phyloP scores from a whole-genome alignment of 352 stramenopile genomes.

The Pilasporangium apinafurcum region DNA sequence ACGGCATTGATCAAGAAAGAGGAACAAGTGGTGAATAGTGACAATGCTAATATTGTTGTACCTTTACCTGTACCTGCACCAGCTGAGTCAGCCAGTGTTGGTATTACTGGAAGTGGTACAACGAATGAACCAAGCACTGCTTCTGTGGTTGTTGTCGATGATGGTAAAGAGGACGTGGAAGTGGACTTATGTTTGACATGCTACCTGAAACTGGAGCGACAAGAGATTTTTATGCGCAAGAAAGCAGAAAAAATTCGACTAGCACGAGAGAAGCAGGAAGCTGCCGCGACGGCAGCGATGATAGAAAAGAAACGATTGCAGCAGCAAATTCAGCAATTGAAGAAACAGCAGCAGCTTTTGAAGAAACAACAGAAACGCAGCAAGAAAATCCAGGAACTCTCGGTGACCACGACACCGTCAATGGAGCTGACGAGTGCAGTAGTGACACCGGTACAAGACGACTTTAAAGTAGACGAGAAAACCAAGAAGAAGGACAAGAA shows the following conservation, averaged over 20 bases:
- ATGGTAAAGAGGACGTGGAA: slow-evolving; percentile 8
- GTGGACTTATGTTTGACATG: slow-evolving; percentile 64
- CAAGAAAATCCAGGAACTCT: slow-evolving; percentile 48
- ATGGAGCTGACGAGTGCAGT: too few relatives aligned
- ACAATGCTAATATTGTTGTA: too few relatives aligned
- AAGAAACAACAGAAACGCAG: slow-evolving; percentile 20
- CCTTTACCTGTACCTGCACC: too few relatives aligned
- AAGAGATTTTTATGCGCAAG: slow-evolving; percentile 62
- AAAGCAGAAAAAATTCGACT: slow-evolving; percentile 22
- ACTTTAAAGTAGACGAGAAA: slow-evolving; percentile 33
- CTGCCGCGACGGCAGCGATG: slow-evolving; percentile 3
- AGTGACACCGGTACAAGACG: slow-evolving; percentile 9
- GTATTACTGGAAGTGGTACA: too few relatives aligned
- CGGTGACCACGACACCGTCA: too few relatives aligned
- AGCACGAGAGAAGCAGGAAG: slow-evolving; percentile 23
- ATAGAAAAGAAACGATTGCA: slow-evolving; percentile 38
- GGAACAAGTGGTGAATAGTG: not conserved
- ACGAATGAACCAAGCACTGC: not conserved
- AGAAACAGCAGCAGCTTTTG: slow-evolving; percentile 69
- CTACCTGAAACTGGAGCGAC: slow-evolving; percentile 62
- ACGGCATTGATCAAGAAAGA: not conserved
- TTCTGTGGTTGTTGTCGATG: not conserved
- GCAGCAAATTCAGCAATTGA: slow-evolving; percentile 40
- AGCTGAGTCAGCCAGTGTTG: too few relatives aligned
- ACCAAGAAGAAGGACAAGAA: slow-evolving; percentile 55